A percentile compares a stretch with the other conserved stretches of the same genome.
Evolutionary conservation across 2,329 filamentous ascomycete genomes (phyloP).

Genomic region (Aspergillus sp.): DNA sequence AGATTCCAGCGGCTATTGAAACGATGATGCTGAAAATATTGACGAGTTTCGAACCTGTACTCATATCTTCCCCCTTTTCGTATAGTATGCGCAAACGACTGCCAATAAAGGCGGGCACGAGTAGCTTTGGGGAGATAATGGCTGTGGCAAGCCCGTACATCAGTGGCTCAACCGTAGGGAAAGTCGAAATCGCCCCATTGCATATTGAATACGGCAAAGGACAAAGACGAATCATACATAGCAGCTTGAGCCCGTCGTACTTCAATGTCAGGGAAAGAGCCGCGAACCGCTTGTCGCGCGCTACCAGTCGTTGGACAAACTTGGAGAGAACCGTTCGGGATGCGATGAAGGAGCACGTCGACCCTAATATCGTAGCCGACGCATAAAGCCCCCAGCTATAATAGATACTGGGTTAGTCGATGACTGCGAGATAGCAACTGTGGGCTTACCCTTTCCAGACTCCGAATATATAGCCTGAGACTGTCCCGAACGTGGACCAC

Average conservation of each 20-base stretch:
- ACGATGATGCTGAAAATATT: slow-evolving; percentile 81
- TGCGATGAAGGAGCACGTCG: slow-evolving; percentile 74
- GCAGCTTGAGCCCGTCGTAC: slow-evolving; percentile 81
- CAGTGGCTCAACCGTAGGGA: slow-evolving; percentile 77
- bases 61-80: slow-evolving; percentile 83
- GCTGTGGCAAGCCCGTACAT: slow-evolving; percentile 81
- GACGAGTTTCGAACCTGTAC: slow-evolving; percentile 70
- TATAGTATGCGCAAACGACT: slow-evolving; percentile 77
- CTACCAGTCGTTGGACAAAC: slow-evolving; percentile 79
- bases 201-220: slow-evolving; percentile 89
- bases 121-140: slow-evolving; percentile 77
- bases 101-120: slow-evolving; percentile 92
- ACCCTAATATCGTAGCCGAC: slow-evolving; percentile 74
- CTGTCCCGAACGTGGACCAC: slow-evolving; percentile 74
- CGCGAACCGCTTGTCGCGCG: slow-evolving; percentile 80
- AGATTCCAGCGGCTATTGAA: slow-evolving; percentile 68
- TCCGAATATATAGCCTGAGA: slow-evolving; percentile 70
- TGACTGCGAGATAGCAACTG: not conserved
- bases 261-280: slow-evolving; percentile 86
- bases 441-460: slow-evolving; percentile 66
- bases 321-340: slow-evolving; percentile 74
- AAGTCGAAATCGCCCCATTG: slow-evolving; percentile 91
- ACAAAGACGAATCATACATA: slow-evolving; percentile 89
- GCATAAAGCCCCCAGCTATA: slow-evolving; percentile 80
- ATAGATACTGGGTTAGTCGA: slow-evolving; percentile 21